Conservation (phyloP, 2,329 filamentous ascomycete genomes). For the Aspergillus tamarii region DNA sequence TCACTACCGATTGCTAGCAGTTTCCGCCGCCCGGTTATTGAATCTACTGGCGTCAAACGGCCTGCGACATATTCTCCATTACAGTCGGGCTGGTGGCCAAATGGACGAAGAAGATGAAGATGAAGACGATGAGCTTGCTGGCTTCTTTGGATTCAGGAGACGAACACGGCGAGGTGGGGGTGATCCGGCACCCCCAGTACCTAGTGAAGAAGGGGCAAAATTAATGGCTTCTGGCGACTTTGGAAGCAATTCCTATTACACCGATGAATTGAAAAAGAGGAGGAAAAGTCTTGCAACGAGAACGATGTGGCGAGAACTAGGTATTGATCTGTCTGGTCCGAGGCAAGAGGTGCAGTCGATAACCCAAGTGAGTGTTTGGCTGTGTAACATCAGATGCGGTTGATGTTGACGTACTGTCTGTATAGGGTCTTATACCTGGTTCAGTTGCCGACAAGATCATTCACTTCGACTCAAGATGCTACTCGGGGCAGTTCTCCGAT, state of each 20-base stretch:
- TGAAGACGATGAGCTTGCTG: slow-evolving; percentile 31
- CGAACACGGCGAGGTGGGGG: slow-evolving; percentile 48
- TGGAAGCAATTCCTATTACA: slow-evolving; percentile 66
- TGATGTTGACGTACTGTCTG: not conserved
- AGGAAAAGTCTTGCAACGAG: slow-evolving; percentile 66
- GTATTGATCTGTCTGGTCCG: slow-evolving; percentile 62
- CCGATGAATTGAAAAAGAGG: slow-evolving; percentile 57
- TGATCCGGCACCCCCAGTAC: slow-evolving; percentile 76
- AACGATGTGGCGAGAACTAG: slow-evolving; percentile 81
- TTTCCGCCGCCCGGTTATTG: slow-evolving; percentile 51
- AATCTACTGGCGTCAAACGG: slow-evolving; percentile 58
- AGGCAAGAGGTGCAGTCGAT: slow-evolving; percentile 69
- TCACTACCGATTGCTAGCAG: slow-evolving; percentile 23
- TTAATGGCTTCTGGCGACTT: slow-evolving; percentile 84
- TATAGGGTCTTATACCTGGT: slow-evolving; percentile 73
- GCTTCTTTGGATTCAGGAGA: slow-evolving; percentile 47
- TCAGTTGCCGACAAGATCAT: slow-evolving; percentile 82
- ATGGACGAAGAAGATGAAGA: slow-evolving; percentile 37
- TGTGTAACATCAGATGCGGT: not conserved
- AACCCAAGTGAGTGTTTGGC: slow-evolving; percentile 58
- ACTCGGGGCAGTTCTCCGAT: slow-evolving; percentile 94
- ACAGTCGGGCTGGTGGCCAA: slow-evolving; percentile 30
- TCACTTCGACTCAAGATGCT: slow-evolving; percentile 82
- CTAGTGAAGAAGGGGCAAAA: slow-evolving; percentile 73
- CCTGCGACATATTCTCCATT: slow-evolving; percentile 55